Base-by-base conservation (phyloP, 805 yeast species). In the Candida glaebosa region DNA sequence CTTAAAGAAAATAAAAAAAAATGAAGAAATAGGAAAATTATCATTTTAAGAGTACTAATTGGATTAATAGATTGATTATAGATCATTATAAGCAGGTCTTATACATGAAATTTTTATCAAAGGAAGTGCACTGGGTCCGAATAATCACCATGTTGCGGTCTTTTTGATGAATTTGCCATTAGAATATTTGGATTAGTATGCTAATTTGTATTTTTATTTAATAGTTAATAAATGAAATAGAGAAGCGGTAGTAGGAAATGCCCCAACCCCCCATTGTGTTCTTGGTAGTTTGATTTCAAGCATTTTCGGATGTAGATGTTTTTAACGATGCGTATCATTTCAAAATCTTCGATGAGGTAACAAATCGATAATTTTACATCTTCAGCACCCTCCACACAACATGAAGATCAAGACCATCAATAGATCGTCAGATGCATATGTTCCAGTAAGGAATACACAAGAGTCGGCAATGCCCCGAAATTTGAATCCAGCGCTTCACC, bases 401-500 rank as follows among this genome's bases (percentile, higher is more conserved):
- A 78, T 78, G 96, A 89, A 89, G 75, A 79, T 89, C 49, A 89
- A 88, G 56, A 87, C 96, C 4, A 83, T 89, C 31, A 82, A 87
- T 44, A 72, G 99, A 55, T 90, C 97, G 3, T 73, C 96, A 7
- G 99, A 93, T 57, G 78, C 84, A 31, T 93, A 91, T 64, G 87
- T 93, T 4, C 98, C 99, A 0, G 96, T 87, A 33, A 73, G 89
- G 50, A 88, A 87, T 61, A 80, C 95, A 0, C 97, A 93, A 60
- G 91, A 88, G 53, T 81, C 91, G 2, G 78, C 91, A 17, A 62
- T 87, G 40, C 91, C 97, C 0, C 76, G 99, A 44, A 93, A 93
- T 63, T 68, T 93, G 52, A 84, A 91, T 58, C 96, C 99, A 2
- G 93, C 91, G 17, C 71, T 93, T 37, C 99, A 93, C 67, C 99